phyloP scores from a whole-genome alignment of 1,139 yeast species.

The Pichia kudriavzevii region DNA sequence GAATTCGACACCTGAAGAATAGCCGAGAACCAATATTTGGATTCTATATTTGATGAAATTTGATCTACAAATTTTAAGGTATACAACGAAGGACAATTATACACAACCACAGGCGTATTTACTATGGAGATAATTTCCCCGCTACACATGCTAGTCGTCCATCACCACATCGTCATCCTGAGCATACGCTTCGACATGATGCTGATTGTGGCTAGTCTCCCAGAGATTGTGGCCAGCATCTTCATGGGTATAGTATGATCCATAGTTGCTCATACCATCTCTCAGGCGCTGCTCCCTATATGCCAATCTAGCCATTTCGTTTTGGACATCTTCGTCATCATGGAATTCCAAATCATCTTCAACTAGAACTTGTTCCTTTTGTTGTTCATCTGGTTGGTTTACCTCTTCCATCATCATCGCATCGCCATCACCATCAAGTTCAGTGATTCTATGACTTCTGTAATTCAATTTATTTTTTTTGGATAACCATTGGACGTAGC shows the following conservation, averaged over 20 bases:
- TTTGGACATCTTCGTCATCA: conserved; percentile 2
- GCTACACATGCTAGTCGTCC: conserved; percentile 9
- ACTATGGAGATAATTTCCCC: no score
- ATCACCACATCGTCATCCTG: conserved; percentile 11
- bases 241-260: conserved; percentile 14
- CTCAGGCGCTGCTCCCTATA: conserved; percentile 6
- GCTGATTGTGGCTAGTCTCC: no score
- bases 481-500: conserved; percentile 13
- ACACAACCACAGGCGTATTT: no score
- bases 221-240: conserved; percentile 11
- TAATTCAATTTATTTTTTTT: conserved; percentile 1
- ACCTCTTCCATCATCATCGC: conserved; percentile 11
- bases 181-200: no score
- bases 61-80: no score
- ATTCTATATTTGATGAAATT: no score
- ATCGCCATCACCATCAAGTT: conserved; percentile 12
- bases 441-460: conserved; percentile 5
- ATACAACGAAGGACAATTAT: no score
- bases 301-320: conserved; percentile 2
- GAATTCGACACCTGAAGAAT: no score
- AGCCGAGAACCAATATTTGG: no score
- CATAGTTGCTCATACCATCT: conserved; percentile 16
- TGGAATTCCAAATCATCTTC: conserved; percentile 1
- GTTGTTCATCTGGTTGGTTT: not conserved
- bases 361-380: not conserved